Conservation (phyloP, 2,329 filamentous ascomycete species). For the Colletotrichum sp. region DNA sequence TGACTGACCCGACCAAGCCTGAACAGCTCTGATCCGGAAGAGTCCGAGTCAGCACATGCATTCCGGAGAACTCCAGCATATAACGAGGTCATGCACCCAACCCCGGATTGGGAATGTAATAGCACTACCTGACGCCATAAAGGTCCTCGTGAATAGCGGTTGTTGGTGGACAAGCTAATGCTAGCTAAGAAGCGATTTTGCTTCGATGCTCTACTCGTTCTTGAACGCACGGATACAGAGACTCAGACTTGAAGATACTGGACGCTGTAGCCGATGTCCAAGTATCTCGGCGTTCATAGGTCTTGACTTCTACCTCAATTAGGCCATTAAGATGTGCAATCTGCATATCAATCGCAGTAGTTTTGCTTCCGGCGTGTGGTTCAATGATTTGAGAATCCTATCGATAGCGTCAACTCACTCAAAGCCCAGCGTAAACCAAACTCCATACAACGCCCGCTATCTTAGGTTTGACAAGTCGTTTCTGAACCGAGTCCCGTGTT, state of each 20-base stretch:
- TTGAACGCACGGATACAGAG: neutral
- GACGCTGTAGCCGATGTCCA: neutral
- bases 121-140: neutral
- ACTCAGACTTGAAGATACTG: neutral
- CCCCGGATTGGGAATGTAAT: neutral
- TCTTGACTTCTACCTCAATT: neutral
- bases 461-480: neutral
- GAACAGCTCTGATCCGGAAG: neutral
- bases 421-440: neutral
- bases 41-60: neutral
- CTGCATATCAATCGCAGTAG: neutral
- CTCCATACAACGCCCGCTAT: neutral
- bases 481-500: neutral
- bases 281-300: neutral
- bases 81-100: neutral
- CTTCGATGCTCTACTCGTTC: neutral
- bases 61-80: neutral
- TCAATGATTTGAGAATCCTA: neutral
- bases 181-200: neutral
- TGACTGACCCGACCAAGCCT: neutral
- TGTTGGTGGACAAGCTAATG: neutral
- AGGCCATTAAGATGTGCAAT: neutral
- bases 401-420: neutral
- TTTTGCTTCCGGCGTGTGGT: neutral
- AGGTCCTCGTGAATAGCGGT: neutral